Percentiles rank a stretch among this genome's conserved stretches.
Conservation (phyloP, 371 early-diverging fungal genomes). For the Paraphysoderma sedebokerense region DNA sequence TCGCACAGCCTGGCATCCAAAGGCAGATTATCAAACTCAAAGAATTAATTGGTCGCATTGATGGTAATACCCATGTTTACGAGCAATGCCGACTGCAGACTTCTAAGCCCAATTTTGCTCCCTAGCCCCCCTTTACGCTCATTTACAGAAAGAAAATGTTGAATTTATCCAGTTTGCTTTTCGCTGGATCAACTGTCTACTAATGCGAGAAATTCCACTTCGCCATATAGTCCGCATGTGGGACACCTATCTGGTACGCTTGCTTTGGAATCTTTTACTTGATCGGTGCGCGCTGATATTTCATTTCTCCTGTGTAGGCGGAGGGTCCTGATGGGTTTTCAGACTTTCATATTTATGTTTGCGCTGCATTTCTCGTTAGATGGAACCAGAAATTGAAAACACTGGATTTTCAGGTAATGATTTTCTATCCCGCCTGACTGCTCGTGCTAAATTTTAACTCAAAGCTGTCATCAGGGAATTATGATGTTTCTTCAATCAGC, state of each 20-base stretch:
- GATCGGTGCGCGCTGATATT: not conserved
- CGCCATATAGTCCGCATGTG: constrained; percentile 84
- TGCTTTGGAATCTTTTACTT: constrained; percentile 6
- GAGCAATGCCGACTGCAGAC: not conserved
- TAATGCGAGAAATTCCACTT: constrained; percentile 89
- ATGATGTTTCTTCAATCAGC: constrained; percentile 86
- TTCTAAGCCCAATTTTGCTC: not conserved
- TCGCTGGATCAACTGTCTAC: constrained; percentile 97
- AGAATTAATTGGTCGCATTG: constrained; percentile 78
- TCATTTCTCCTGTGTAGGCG: constrained; percentile 21
- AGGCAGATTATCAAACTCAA: constrained; percentile 70
- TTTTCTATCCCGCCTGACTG: no score
- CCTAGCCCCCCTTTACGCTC: constrained; percentile 51
- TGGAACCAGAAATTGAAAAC: constrained; percentile 70
- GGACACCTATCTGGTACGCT: constrained; percentile 80
- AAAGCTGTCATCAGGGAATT: constrained; percentile 37
- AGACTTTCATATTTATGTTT: constrained; percentile 91
- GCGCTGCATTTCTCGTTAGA: constrained; percentile 88
- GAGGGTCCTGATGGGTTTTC: constrained; percentile 82
- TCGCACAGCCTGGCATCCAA: constrained; percentile 91
- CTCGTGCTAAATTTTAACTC: no score
- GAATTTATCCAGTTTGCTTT: constrained; percentile 97
- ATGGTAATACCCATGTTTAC: constrained; percentile 31
- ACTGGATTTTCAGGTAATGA: constrained; percentile 72
- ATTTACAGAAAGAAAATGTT: constrained; percentile 69